Evolutionary conservation across 2,329 filamentous ascomycete species (phyloP).

Genomic region (Corniculantispora saksenae): DNA sequence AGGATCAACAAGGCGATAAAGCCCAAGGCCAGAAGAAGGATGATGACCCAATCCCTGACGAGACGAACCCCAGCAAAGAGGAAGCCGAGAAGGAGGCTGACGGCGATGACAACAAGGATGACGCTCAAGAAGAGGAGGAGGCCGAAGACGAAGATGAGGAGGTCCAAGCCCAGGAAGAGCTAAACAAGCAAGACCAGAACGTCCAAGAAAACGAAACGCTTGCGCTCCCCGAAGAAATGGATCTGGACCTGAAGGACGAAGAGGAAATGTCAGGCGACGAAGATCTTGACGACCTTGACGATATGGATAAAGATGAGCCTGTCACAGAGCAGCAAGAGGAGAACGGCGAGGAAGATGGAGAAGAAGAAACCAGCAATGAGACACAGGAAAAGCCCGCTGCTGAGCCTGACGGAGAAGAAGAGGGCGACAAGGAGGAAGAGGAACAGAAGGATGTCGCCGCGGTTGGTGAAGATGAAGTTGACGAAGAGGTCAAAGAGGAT

Average conservation of each 20-base stretch:
- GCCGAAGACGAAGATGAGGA: conserved; percentile 64
- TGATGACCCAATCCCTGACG: conserved; percentile 60
- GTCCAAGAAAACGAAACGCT: conserved; percentile 79
- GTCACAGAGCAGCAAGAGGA: conserved; percentile 38
- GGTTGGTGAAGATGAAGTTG: conserved; percentile 31
- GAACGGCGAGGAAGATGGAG: conserved; percentile 38
- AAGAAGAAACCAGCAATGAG: conserved; percentile 41
- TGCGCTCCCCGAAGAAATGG: conserved; percentile 85
- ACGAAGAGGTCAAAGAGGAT: conserved; percentile 32
- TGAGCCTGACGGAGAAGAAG: conserved; percentile 31
- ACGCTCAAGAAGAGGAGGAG: conserved; percentile 48
- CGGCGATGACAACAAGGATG: conserved; percentile 53
- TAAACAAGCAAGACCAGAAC: conserved; percentile 68
- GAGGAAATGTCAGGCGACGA: conserved; percentile 58
- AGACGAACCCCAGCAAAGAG: conserved; percentile 57
- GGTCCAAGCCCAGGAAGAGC: conserved; percentile 55
- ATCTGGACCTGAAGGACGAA: conserved; percentile 76
- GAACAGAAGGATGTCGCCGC: conserved; percentile 57
- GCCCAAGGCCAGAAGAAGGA: conserved; percentile 68
- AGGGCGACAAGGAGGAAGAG: conserved; percentile 42
- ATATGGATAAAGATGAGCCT: conserved; percentile 41
- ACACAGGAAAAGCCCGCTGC: conserved; percentile 33
- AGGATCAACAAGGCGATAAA: conserved; percentile 76
- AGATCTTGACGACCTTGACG: conserved; percentile 59
- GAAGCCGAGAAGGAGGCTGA: conserved; percentile 41